Percentiles rank a stretch among this genome's conserved stretches.
phyloP scores from a whole-genome alignment of 23 red algal genomes.

The Gracilaria gracilis region DNA sequence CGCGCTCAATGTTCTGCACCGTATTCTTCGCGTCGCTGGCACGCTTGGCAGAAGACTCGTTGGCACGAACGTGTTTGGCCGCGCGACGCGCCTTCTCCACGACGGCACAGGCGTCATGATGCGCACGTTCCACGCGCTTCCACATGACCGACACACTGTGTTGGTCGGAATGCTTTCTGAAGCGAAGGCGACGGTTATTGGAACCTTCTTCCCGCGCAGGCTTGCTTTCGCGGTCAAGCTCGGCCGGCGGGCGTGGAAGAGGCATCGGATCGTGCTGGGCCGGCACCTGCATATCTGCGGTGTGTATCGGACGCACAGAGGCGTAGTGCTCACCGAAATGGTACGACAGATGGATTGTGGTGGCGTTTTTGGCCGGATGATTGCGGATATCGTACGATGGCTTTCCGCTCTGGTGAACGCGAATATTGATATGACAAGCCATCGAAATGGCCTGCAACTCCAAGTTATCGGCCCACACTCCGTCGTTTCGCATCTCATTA shows the following conservation, averaged over 20 bases:
- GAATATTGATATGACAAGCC: conserved; percentile 79
- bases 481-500: conserved; percentile 66
- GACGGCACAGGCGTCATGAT: conserved; percentile 26
- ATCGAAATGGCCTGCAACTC: conserved; percentile 80
- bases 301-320: conserved; percentile 63
- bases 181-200: conserved; percentile 25
- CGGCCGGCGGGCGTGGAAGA: conserved; percentile 16
- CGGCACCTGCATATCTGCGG: conserved; percentile 15
- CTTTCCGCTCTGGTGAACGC: conserved; percentile 81
- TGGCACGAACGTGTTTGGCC: conserved; percentile 12
- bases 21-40: background rate
- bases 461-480: conserved; percentile 83
- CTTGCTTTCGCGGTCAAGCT: background rate
- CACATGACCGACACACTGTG: conserved; percentile 35
- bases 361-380: conserved; percentile 57
- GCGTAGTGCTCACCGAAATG: conserved; percentile 82
- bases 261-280: conserved; percentile 57
- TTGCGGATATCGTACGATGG: conserved; percentile 88
- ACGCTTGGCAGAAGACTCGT: background rate
- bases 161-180: conserved; percentile 22
- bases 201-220: background rate
- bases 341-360: conserved; percentile 77
- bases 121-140: conserved; percentile 18
- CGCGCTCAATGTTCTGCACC: conserved; percentile 23
- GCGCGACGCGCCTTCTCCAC: conserved; percentile 60